phyloP scores from a whole-genome alignment of 2,329 filamentous ascomycete genomes.

The Herpotrichia juniperi region DNA sequence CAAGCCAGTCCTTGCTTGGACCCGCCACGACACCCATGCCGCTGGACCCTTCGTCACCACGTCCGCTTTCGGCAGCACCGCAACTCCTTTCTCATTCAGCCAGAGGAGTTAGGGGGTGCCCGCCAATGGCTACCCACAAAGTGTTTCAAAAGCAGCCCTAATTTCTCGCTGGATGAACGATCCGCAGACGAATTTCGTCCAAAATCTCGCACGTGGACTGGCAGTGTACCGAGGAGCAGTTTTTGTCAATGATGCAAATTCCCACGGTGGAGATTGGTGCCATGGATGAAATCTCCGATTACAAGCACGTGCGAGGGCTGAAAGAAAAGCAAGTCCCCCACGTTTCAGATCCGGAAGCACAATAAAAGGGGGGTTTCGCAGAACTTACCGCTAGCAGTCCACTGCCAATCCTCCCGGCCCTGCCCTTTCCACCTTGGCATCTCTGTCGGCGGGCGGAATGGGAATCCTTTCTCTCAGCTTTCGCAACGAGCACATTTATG shows the following conservation, averaged over 20 bases:
- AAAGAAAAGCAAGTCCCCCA: conserved; percentile 23
- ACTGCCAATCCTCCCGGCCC: neutral
- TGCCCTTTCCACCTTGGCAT: conserved; percentile 3
- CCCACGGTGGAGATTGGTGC: conserved; percentile 10
- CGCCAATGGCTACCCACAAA: conserved; percentile 12
- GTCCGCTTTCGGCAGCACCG: conserved; percentile 17
- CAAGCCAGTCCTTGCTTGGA: conserved; percentile 30
- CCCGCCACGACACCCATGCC: conserved; percentile 20
- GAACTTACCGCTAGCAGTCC: conserved; percentile 5
- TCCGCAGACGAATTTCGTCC: conserved; percentile 3
- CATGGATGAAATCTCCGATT: conserved; percentile 17
- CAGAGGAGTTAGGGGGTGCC: neutral
- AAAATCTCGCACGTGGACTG: neutral
- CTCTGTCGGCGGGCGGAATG: neutral
- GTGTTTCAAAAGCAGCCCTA: conserved; percentile 10
- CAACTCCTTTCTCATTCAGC: neutral
- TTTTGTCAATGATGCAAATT: neutral
- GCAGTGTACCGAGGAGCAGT: neutral
- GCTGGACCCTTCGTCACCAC: conserved; percentile 25
- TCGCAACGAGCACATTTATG: conserved; percentile 8
- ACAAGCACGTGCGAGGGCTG: conserved; percentile 15
- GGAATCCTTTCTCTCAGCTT: neutral
- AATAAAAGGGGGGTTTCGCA: conserved; percentile 14
- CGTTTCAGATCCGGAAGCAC: conserved; percentile 21
- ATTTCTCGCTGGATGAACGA: conserved; percentile 7